These are phyloP conservation scores for Neurospora pannonica DNA, from an alignment of 495 filamentous ascomycete genomes.

Conservation along the genomic window DNA sequence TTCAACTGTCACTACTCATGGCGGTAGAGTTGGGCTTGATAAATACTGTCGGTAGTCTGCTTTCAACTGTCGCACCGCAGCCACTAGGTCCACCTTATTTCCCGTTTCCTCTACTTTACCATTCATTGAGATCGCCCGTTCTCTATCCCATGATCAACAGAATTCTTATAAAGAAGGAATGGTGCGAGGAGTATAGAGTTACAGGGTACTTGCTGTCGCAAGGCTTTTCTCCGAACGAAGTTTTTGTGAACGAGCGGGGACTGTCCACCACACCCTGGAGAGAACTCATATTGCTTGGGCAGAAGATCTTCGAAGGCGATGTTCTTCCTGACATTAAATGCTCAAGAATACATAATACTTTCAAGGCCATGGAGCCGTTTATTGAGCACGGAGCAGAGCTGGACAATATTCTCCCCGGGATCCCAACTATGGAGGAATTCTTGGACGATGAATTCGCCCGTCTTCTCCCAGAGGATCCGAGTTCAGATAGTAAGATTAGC, in stretches of 20 bases:
- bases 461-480: neutral
- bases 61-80: neutral
- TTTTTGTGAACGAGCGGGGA: neutral
- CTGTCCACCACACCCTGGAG: neutral
- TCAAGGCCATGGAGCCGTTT: neutral
- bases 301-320: neutral
- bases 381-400: neutral
- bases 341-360: too few species aligned
- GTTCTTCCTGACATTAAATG: too few species aligned
- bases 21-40: neutral
- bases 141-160: too few species aligned
- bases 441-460: fast-evolving
- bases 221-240: neutral
- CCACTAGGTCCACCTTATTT: neutral
- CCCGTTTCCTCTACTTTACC: neutral
- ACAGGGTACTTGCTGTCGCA: neutral
- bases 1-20: neutral
- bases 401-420: neutral
- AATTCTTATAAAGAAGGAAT: too few species aligned
- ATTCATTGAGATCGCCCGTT: neutral
- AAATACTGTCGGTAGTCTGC: neutral
- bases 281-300: neutral
- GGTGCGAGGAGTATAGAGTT: too few species aligned
- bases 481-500: neutral
- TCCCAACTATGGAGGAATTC: neutral